Percentiles rank a stretch among this genome's conserved stretches.
phyloP scores from a whole-genome alignment of 2,329 filamentous ascomycete genomes.

The Sporothrix protearum region DNA sequence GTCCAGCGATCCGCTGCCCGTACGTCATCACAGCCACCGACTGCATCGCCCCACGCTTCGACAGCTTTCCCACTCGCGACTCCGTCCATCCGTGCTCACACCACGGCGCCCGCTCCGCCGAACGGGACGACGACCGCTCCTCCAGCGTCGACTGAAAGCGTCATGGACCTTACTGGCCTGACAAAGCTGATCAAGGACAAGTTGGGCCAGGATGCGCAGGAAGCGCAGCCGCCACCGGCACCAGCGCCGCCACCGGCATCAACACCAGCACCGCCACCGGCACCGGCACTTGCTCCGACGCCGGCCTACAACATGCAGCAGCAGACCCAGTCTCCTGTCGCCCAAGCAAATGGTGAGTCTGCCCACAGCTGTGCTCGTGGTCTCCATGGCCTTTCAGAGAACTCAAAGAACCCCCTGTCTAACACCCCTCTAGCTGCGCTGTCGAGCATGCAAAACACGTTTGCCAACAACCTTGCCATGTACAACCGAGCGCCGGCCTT shows the following conservation, averaged over 20 bases:
- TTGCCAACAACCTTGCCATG: conserved; percentile 25
- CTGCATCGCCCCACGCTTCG: neutral
- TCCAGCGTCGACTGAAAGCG: conserved; percentile 1
- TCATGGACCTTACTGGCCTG: conserved; percentile 30
- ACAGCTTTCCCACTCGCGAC: neutral
- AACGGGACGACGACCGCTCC: neutral
- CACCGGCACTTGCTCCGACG: neutral
- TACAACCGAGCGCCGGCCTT: conserved; percentile 22
- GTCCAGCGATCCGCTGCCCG: conserved; percentile 25
- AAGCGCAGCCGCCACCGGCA: neutral
- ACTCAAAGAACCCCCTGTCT: no score
- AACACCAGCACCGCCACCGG: neutral
- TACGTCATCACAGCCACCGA: neutral
- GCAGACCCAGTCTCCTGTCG: conserved; percentile 17
- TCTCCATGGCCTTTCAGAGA: neutral
- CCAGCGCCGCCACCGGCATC: neutral
- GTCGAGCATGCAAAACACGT: conserved; percentile 27
- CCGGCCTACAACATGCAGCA: neutral
- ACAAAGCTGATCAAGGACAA: conserved; percentile 33
- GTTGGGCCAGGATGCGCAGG: conserved; percentile 26
- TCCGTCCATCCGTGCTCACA: neutral
- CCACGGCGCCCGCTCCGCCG: neutral
- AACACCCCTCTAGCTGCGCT: conserved; percentile 21
- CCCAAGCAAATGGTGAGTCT: conserved; percentile 23
- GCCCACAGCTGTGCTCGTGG: neutral